Evolutionary conservation across 140 eudicot genomes (phyloP).

Genomic region (Senecio squalidus): DNA sequence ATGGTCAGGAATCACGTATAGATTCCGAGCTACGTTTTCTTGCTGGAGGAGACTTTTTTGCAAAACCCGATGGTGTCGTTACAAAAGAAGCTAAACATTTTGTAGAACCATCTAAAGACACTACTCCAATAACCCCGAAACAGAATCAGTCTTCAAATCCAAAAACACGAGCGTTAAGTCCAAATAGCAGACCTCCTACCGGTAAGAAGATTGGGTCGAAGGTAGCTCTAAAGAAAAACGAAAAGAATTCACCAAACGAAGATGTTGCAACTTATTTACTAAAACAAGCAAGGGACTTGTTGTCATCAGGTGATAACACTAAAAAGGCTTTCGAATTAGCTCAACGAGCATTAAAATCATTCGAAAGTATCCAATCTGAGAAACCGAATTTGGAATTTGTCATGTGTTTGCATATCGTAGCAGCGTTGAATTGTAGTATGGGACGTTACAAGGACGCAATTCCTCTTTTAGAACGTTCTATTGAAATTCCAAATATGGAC

Average conservation of each 20-base stretch:
- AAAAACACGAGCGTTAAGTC: constrained; percentile 17
- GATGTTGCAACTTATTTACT: constrained; percentile 73
- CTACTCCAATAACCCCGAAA: neutral
- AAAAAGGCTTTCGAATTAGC: constrained; percentile 66
- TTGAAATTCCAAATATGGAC: constrained; percentile 68
- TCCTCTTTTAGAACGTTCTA: constrained; percentile 75
- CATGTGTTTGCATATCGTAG: constrained; percentile 82
- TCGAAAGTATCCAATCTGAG: constrained; percentile 38
- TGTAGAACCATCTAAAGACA: neutral
- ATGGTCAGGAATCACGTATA: constrained; percentile 81
- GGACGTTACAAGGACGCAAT: constrained; percentile 61
- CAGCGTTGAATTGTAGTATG: constrained; percentile 61
- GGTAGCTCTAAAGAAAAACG: constrained; percentile 14
- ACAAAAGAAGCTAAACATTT: constrained; percentile 11
- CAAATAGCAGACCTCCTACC: constrained; percentile 48
- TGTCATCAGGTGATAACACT: constrained; percentile 56
- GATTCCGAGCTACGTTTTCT: constrained; percentile 74
- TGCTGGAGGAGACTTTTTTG: constrained; percentile 49
- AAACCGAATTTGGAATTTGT: constrained; percentile 68
- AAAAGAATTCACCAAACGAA: constrained; percentile 28
- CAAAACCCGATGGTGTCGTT: constrained; percentile 10
- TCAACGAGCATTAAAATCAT: constrained; percentile 59
- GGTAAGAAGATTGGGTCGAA: constrained; percentile 25
- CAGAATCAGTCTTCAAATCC: constrained; percentile 9
- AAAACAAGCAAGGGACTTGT: constrained; percentile 62